A percentile compares a stretch with the other conserved stretches of the same genome.
Conservation (phyloP, 2,329 filamentous ascomycete species). For the Simplicillium aogashimaense region DNA sequence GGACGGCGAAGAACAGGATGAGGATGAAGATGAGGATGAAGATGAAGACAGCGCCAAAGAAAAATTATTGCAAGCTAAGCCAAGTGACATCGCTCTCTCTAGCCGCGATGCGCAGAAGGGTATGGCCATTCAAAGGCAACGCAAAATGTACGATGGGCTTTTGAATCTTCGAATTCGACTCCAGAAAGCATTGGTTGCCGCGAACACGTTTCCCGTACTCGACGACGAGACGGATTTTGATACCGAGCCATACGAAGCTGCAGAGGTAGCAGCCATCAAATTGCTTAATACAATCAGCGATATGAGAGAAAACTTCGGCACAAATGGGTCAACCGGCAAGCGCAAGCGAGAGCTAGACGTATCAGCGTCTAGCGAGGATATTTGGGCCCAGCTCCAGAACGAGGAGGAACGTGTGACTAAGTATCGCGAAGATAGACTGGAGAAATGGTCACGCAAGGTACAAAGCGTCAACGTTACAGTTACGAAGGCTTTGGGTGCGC, state of each 20-base stretch:
- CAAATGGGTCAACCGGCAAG: slow-evolving; percentile 46
- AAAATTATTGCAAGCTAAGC: slow-evolving; percentile 18
- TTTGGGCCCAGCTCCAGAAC: slow-evolving; percentile 63
- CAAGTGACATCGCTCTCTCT: slow-evolving; percentile 18
- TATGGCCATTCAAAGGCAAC: slow-evolving; percentile 73
- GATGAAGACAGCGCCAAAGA: slow-evolving; percentile 24
- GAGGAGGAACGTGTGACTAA: slow-evolving; percentile 50
- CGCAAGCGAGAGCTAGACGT: slow-evolving; percentile 44
- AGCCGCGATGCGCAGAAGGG: slow-evolving; percentile 69
- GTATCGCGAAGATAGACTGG: slow-evolving; percentile 61
- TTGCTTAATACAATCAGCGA: slow-evolving; percentile 74
- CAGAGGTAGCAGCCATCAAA: slow-evolving; percentile 75
- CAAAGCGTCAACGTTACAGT: slow-evolving; percentile 33
- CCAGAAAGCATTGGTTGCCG: slow-evolving; percentile 78
- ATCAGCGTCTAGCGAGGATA: slow-evolving; percentile 49
- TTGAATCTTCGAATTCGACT: slow-evolving; percentile 86
- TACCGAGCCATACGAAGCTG: slow-evolving; percentile 55
- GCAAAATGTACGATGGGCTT: slow-evolving; percentile 76
- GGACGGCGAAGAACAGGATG: slow-evolving; percentile 20
- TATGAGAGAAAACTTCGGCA: slow-evolving; percentile 52
- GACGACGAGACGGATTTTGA: slow-evolving; percentile 27
- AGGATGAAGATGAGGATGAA: slow-evolving; percentile 23
- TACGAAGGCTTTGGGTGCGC: slow-evolving; percentile 15
- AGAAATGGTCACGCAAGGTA: slow-evolving; percentile 80
- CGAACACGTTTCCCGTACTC: slow-evolving; percentile 58